phyloP scores from a whole-genome alignment of 176 grass and related monocot genomes.

The Musa beccarii region DNA sequence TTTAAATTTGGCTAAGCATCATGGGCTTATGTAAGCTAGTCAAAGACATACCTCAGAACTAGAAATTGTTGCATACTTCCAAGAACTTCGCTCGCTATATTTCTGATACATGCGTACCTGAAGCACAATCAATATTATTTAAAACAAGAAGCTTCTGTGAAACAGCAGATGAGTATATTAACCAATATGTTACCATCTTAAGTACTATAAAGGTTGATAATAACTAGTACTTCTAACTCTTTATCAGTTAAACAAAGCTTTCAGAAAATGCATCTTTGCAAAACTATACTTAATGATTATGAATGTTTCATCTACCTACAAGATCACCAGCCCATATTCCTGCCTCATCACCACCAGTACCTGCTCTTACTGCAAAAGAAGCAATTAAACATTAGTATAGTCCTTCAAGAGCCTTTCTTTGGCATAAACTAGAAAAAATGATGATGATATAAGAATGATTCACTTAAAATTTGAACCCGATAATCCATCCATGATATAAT shows the following conservation, averaged over 20 bases:
- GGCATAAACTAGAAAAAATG: not conserved
- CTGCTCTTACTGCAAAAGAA: constrained; percentile 81
- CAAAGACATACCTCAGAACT: constrained; percentile 58
- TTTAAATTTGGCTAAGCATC: constrained; percentile 19
- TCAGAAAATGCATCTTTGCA: not conserved
- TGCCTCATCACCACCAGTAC: constrained; percentile 90
- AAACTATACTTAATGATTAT: constrained; percentile 10
- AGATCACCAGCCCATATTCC: constrained; percentile 98
- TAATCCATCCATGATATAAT: not conserved
- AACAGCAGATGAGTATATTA: not conserved
- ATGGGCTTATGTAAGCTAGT: constrained; percentile 21
- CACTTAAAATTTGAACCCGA: not conserved
- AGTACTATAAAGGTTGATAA: not conserved
- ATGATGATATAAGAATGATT: not conserved
- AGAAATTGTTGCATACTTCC: constrained; percentile 69
- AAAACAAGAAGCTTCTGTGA: not conserved
- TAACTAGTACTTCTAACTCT: not conserved
- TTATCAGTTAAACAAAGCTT: not conserved
- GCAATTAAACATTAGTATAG: constrained; percentile 17
- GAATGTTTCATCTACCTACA: constrained; percentile 83
- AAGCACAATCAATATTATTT: not conserved
- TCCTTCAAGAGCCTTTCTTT: constrained; percentile 7
- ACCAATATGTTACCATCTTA: not conserved
- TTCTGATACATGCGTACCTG: constrained; percentile 92
- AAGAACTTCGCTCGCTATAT: constrained; percentile 63